These are phyloP conservation scores for Baorangia bicolor DNA, from an alignment of 768 basidiomycete species.

Conservation along the genomic window DNA sequence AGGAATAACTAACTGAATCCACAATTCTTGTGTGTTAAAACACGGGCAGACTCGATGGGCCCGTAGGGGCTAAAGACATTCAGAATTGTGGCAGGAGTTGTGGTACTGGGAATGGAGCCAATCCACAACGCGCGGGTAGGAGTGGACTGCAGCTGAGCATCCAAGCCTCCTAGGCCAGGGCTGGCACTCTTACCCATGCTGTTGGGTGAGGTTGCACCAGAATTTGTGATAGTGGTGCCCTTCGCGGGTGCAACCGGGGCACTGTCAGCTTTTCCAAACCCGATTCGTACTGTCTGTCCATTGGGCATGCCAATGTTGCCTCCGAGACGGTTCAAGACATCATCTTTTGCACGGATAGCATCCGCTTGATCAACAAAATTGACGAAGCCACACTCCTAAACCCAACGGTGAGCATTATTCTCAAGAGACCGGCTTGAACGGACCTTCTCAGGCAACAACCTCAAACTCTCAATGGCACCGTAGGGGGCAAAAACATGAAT, in stretches of 20 bases:
- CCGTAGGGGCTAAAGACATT: slow-evolving; percentile 98
- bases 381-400: slow-evolving; percentile 96
- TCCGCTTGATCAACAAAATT: slow-evolving; percentile 96
- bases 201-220: slow-evolving; percentile 65
- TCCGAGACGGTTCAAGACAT: slow-evolving; percentile 92
- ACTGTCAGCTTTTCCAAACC: slow-evolving; percentile 97
- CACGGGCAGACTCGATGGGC: slow-evolving; percentile 94
- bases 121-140: slow-evolving; percentile 98
- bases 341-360: slow-evolving; percentile 97
- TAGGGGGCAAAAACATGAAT: slow-evolving; percentile 96
- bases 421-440: not conserved
- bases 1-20: slow-evolving; percentile 66
- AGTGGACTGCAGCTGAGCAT: slow-evolving; percentile 83
- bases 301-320: slow-evolving; percentile 94
- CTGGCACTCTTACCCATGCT: slow-evolving; percentile 48
- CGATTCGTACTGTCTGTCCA: slow-evolving; percentile 94
- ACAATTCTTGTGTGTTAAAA: slow-evolving; percentile 96
- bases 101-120: slow-evolving; percentile 93
- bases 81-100: slow-evolving; percentile 90
- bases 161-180: slow-evolving; percentile 65
- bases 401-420: slow-evolving; percentile 16
- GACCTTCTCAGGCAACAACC: slow-evolving; percentile 97
- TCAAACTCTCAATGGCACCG: slow-evolving; percentile 93
- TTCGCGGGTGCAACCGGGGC: slow-evolving; percentile 90
- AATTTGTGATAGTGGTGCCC: slow-evolving; percentile 59